Base-by-base conservation (phyloP, 768 basidiomycete genomes). In the Austroboletus eburneus region DNA sequence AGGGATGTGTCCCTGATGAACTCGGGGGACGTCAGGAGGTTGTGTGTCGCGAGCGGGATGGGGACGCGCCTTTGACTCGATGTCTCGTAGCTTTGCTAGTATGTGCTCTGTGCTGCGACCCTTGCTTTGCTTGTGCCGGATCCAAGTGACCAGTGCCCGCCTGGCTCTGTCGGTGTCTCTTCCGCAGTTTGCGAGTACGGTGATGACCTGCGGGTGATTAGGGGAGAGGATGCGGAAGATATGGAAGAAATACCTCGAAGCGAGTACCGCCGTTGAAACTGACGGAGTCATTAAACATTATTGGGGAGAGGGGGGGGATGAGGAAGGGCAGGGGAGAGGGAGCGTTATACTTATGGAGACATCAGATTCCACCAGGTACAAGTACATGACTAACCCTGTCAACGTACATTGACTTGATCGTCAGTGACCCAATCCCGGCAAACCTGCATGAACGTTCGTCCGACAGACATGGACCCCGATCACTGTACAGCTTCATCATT, bases 181-280 rank as follows among this genome's bases (percentile, higher is more conserved):
- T 7, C 64, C 64, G 39, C 64, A 66, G 17, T 68, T 68, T 2
- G 64, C 64, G n/a, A 66, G 50, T 22, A 66, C 64, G 7, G 64
- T 13, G 41, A 67, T 57, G 46, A 65, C 64, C 64, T 65, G 30
- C 54, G 22, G 8, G 9, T 34, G 16, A 12, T 57, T n/a, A 49
- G 21, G 12, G 42, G 12, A 43, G 12, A 9, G 5, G 2, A 32
- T 9, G 20, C 20, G 41, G 10, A 21, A 5, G 5, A 21, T 13
- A 20, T 14, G 2, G 2, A 17, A 5, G 16, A 46, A 25, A 23
- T n/a, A 65, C 64, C 60, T 65, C 64, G 38, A 58, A 45, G 13
- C 61, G 64, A 39, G 65, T 63, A 32, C 39, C 58, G 22, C 64
- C 64, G 5, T 42, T 63, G 49, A 65, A 65, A 20, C 56, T 61